Percentiles rank a stretch among this genome's conserved stretches.
phyloP scores from a whole-genome alignment of 2,329 filamentous ascomycete genomes.

The Cladophialophora yegresii region DNA sequence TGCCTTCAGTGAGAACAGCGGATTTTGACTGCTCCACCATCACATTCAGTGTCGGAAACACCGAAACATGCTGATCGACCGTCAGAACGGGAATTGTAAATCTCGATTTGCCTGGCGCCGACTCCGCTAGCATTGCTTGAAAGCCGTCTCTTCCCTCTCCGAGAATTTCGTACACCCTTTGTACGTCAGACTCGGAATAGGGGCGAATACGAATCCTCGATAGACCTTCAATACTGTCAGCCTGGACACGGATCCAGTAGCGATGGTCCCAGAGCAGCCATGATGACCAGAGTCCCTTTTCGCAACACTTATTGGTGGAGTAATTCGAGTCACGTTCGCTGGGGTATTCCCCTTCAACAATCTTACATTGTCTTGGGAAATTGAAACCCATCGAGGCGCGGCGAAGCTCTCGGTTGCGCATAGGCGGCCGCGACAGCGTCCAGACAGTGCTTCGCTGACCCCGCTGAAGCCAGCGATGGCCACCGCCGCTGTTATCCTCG shows the following conservation, averaged over 20 bases:
- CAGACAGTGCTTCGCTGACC: constrained; percentile 1
- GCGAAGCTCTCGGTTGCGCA: constrained; percentile 23
- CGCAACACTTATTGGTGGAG: not conserved
- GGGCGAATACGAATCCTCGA: constrained; percentile 23
- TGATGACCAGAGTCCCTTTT: constrained; percentile 18
- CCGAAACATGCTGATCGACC: constrained; percentile 19
- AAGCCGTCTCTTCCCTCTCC: constrained; percentile 10
- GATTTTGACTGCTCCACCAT: not conserved
- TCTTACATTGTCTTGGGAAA: not conserved
- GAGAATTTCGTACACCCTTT: constrained; percentile 5
- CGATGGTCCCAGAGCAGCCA: constrained; percentile 34
- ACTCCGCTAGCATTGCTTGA: constrained; percentile 17
- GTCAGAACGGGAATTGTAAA: constrained; percentile 33
- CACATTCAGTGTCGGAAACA: constrained; percentile 33
- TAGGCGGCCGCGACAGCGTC: constrained; percentile 28
- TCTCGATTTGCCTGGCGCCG: constrained; percentile 31
- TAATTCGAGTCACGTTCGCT: not conserved
- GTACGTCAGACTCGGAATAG: constrained; percentile 24
- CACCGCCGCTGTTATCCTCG: not conserved
- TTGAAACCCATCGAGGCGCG: constrained; percentile 14
- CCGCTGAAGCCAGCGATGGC: not conserved
- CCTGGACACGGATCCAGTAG: constrained; percentile 31
- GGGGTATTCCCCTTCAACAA: not conserved
- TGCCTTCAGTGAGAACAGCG: not conserved
- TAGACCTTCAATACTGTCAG: constrained; percentile 11